These are phyloP conservation scores for Amanita rimosa DNA, from an alignment of 768 basidiomycete species.

Conservation along the genomic window DNA sequence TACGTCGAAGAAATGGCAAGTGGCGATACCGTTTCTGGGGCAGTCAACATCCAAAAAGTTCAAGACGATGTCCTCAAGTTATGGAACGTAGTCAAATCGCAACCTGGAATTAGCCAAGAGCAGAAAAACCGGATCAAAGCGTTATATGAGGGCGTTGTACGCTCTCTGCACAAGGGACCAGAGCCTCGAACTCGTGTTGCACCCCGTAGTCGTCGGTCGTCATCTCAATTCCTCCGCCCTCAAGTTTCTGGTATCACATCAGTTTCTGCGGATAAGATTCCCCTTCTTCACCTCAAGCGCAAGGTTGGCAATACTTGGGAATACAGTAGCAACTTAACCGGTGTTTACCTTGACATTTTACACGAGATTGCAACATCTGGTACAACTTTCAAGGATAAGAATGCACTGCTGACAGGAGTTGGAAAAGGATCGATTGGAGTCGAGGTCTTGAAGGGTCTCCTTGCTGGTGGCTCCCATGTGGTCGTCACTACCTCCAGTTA, in stretches of 20 bases:
- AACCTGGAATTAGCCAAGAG: constrained; percentile 93
- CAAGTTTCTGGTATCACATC: constrained; percentile 70
- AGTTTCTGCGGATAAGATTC: constrained; percentile 73
- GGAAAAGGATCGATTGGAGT: constrained; percentile 98
- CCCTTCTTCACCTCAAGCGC: constrained; percentile 92
- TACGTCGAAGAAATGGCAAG: constrained; percentile 99
- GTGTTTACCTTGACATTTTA: constrained; percentile 91
- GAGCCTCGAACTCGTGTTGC: constrained; percentile 46
- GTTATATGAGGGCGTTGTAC: constrained; percentile 93
- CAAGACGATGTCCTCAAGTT: constrained; percentile 95
- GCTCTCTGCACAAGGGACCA: constrained; percentile 74
- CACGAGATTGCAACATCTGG: constrained; percentile 98
- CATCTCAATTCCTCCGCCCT: constrained; percentile 95
- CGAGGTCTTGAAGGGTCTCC: constrained; percentile 92
- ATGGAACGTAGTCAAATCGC: constrained; percentile 94
- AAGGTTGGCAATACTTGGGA: constrained; percentile 94
- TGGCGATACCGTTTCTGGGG: constrained; percentile 72
- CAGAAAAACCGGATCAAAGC: constrained; percentile 95
- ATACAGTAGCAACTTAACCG: constrained; percentile 93
- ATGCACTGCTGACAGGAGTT: constrained; percentile 94
- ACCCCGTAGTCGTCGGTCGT: constrained; percentile 77
- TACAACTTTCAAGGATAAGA: constrained; percentile 98
- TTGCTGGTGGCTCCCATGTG: constrained; percentile 93
- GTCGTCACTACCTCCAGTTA: constrained; percentile 98
- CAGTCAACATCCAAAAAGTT: constrained; percentile 93